Conservation (phyloP, 139 green algal species). For the Tetraselmis striata region DNA sequence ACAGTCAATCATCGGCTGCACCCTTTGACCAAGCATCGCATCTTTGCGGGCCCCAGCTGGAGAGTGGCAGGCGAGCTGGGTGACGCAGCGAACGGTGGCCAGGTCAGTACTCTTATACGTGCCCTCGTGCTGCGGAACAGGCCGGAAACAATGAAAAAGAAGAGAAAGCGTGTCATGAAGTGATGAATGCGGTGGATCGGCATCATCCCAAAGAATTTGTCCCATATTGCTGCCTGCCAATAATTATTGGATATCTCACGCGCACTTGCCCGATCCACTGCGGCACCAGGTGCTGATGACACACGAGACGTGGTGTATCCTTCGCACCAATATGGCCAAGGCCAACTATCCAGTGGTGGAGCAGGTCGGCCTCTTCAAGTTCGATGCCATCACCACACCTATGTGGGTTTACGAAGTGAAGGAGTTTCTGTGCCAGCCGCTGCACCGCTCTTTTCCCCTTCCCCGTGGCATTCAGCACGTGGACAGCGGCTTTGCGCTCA, state of each 20-base stretch:
- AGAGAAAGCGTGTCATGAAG: too few species aligned
- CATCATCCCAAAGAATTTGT: too few species aligned
- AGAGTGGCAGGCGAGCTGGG: slow-evolving; percentile 51
- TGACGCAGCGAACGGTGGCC: slow-evolving; percentile 58
- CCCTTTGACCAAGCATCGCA: slow-evolving; percentile 56
- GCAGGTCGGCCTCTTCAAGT: slow-evolving; percentile 57
- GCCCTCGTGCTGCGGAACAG: too few species aligned
- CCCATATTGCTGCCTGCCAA: too few species aligned
- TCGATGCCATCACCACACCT: slow-evolving; percentile 32
- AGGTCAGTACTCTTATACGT: slow-evolving; percentile 43
- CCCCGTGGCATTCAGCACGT: slow-evolving; percentile 21
- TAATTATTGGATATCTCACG: too few species aligned
- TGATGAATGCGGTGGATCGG: too few species aligned
- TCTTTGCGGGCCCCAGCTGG: slow-evolving; percentile 68
- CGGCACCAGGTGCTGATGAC: slow-evolving; percentile 17
- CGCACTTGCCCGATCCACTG: too few species aligned
- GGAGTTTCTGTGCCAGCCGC: slow-evolving; percentile 47
- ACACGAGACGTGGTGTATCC: slow-evolving; percentile 56
- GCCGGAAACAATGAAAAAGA: too few species aligned
- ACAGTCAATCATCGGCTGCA: slow-evolving; percentile 64
- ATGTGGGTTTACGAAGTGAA: slow-evolving; percentile 59
- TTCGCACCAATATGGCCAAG: slow-evolving; percentile 48
- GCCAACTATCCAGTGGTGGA: slow-evolving; percentile 69
- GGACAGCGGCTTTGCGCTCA: slow-evolving; percentile 32
- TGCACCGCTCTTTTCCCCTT: slow-evolving; percentile 32